Conservation (phyloP, 495 filamentous ascomycete species). For the Penicillium arizonense region DNA sequence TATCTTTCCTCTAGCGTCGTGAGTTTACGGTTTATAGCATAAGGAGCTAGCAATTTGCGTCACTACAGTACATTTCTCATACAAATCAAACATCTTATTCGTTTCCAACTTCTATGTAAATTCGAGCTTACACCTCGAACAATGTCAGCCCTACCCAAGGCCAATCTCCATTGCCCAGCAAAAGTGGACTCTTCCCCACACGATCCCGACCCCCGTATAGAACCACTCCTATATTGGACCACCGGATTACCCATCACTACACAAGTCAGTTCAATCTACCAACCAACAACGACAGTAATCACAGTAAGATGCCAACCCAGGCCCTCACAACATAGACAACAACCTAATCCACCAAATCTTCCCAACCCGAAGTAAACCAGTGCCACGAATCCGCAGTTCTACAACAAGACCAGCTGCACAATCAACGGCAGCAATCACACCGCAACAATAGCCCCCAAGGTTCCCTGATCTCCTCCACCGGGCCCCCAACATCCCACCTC, state of each 20-base stretch:
- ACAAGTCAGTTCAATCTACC: background rate
- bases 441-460: slow-evolving; percentile 44
- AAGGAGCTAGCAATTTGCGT: no score
- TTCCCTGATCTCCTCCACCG: slow-evolving; percentile 44
- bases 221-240: background rate
- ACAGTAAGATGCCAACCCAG: background rate
- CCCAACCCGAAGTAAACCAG: background rate
- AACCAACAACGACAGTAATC: background rate
- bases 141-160: background rate
- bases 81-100: background rate
- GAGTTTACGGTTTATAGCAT: background rate
- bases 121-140: background rate
- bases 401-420: slow-evolving; percentile 54
- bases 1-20: background rate
- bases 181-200: background rate
- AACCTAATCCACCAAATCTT: background rate
- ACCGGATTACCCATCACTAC: background rate
- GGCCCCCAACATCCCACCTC: slow-evolving; percentile 41
- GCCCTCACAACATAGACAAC: background rate
- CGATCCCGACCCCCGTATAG: background rate
- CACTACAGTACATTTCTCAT: no score
- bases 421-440: slow-evolving; percentile 47
- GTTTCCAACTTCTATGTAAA: background rate
- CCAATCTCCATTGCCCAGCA: background rate
- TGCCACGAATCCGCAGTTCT: slow-evolving; percentile 31